These are phyloP conservation scores for Malassezia dermatis DNA, from an alignment of 1,284 basidiomycete species.

Conservation along the genomic window DNA sequence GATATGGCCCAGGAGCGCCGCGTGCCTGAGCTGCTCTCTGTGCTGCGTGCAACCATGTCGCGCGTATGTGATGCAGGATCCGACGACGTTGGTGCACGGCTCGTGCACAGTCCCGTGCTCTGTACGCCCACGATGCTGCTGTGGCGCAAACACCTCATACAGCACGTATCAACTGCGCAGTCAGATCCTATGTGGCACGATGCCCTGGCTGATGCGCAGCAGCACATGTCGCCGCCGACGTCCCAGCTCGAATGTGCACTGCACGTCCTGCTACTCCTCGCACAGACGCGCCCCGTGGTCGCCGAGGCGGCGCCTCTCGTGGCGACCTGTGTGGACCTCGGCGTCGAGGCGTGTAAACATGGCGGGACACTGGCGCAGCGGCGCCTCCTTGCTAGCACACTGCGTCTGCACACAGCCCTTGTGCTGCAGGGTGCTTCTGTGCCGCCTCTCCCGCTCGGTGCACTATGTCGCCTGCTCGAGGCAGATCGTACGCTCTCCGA, in stretches of 20 bases:
- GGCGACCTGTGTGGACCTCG: background rate
- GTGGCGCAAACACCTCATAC: background rate
- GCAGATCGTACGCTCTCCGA: background rate
- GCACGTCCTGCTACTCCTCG: background rate
- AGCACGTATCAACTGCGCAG: background rate
- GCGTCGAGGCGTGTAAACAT: background rate
- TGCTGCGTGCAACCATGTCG: background rate
- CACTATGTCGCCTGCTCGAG: background rate
- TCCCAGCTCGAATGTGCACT: background rate
- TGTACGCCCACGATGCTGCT: background rate
- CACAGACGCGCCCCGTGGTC: background rate
- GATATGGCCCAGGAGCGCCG: background rate
- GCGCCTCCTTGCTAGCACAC: background rate
- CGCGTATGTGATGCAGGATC: background rate
- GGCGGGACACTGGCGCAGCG: background rate
- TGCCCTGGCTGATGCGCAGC: background rate
- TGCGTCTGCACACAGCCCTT: background rate
- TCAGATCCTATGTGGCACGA: background rate
- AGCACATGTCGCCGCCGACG: background rate
- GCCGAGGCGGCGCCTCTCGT: background rate
- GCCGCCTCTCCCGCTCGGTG: background rate
- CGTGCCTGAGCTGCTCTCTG: background rate
- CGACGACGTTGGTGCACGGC: background rate
- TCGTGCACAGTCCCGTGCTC: slow-evolving; percentile 1
- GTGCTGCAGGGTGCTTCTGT: background rate